Base-by-base conservation (phyloP, 2,329 filamentous ascomycete species). In the Ascochyta pisi region DNA sequence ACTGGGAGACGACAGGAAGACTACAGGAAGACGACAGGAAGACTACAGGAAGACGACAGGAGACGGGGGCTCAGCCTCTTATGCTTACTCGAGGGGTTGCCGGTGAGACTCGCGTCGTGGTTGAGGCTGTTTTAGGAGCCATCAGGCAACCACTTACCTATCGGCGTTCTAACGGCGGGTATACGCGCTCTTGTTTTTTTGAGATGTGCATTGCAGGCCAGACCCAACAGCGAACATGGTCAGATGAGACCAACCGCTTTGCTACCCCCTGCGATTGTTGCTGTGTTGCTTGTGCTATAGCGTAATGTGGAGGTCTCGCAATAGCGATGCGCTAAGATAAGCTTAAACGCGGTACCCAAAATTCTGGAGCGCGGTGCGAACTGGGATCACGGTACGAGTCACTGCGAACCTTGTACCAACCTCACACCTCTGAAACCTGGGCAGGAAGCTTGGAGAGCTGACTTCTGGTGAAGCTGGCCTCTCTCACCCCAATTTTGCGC, bases 241-340 rank as follows among this genome's bases (percentile, higher is more conserved):
- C 2, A 22, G 37, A 27, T 19, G 27, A 45, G 41, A 37, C 35
- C 3, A 47, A 42, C 31, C 12, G 37, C 46, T 38, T 45, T 12
- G 37, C 46, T 42, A 13, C 16, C 35, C 27, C 51, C 15, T 50
- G 41, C 24, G 8, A 8, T n/a, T 23, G 8, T 15, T 26, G 23
- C 41, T 29, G 44, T 23, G 44, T 24, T 39, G 27, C 19, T 27
- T 19, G 4, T 37, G 23, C 16, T 26, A n/a, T 43, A 26, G 46
- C 31, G 37, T 15, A n/a, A 15, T 19, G 12, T 29, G 27, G 8
- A 31, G 29, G 13, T n/a, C 33, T 16, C 33, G n/a, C 33, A 10
- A 35, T 16, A 35, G 15, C 15, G n/a, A 46, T 37, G 46, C 70
- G 66, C 71, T 69, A 73, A 61, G 57, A 61, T 69, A 68, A 72